Evolutionary conservation across 176 grass and related monocot genomes (phyloP).

Genomic region (Oryza rufipogon): DNA sequence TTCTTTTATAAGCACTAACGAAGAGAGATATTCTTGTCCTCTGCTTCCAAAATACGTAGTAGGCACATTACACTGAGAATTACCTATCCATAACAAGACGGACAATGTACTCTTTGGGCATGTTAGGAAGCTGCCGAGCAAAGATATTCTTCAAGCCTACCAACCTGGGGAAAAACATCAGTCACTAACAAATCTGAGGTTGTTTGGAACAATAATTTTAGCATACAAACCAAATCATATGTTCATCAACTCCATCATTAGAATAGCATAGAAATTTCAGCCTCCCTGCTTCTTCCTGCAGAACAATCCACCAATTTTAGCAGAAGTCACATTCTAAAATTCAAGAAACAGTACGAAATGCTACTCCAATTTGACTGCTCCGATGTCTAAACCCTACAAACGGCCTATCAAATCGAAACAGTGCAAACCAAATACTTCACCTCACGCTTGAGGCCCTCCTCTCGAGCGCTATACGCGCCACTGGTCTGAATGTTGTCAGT

Average conservation of each 20-base stretch:
- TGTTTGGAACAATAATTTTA: slow-evolving; percentile 11
- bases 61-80: slow-evolving; percentile 8
- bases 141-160: slow-evolving; percentile 99
- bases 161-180: slow-evolving; percentile 57
- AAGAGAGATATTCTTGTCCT: slow-evolving; percentile 7
- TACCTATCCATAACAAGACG: slow-evolving; percentile 99
- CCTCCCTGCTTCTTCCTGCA: slow-evolving; percentile 84
- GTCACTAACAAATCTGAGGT: slow-evolving; percentile 4
- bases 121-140: slow-evolving; percentile 96
- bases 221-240: slow-evolving; percentile 90
- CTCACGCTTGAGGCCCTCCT: slow-evolving; percentile 95
- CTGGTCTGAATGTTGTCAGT: slow-evolving; percentile 97
- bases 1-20: slow-evolving; percentile 3
- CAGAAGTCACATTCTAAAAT: slow-evolving; percentile 20
- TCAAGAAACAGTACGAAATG: neutral
- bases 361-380: neutral
- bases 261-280: slow-evolving; percentile 92
- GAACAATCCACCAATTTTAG: slow-evolving; percentile 33
- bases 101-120: slow-evolving; percentile 98
- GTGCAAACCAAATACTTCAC: slow-evolving; percentile 37
- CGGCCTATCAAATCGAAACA: neutral
- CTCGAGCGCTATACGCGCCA: slow-evolving; percentile 88
- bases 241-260: slow-evolving; percentile 93
- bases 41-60: neutral
- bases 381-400: neutral